Evolutionary conservation across 2,329 filamentous ascomycete species (phyloP), one percentile per base, ranked within the genome.

Genomic region (Botrytis squamosa): DNA sequence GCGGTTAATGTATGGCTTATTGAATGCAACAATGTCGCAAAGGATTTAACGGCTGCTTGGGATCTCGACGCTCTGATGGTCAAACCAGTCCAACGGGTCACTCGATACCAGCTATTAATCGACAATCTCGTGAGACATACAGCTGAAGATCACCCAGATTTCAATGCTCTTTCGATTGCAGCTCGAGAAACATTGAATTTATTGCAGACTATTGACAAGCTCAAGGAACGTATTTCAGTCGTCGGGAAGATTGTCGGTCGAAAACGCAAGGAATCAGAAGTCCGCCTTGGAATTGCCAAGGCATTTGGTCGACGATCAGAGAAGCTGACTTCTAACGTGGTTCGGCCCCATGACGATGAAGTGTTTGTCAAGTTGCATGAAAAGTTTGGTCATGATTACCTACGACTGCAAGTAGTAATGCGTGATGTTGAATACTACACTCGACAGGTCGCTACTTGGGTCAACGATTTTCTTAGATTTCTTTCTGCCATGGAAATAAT

Each of bases 341-440:
- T 88, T 83, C 92, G 86, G 82, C 91, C 76, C 33, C 83, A 78
- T 63, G 93, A 97, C 77, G 96, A 99, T 81, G 87, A 90, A 9
- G 91, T 91, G 25, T 99, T 97, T 81, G 88, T 91, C 74, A 91
- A 92, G 76, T 85, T 96, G 42, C 90, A 95, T 75, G 93, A 97
- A 80, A 93, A 91, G 79, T 98, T 97, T 79, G 92, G 93, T 46
- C 94, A 97, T 75, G 95, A 98, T 81, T 98, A 94, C 82, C 91
- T 98, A 75, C 92, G 95, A 75, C 85, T 98, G 42, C 95, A 98
- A 80, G 92, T 99, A 57, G 93, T 98, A 60, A 73, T 81, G 20
- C 90, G 95, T 74, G 96, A 98, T 81, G 92, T 97, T n/a, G 94
- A 98, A 80, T 94, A 91, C 79, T 98, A 98, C 82, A 91, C 94